These are phyloP conservation scores for Xerocomellus chrysenteron DNA, from an alignment of 768 basidiomycete species.

Conservation along the genomic window DNA sequence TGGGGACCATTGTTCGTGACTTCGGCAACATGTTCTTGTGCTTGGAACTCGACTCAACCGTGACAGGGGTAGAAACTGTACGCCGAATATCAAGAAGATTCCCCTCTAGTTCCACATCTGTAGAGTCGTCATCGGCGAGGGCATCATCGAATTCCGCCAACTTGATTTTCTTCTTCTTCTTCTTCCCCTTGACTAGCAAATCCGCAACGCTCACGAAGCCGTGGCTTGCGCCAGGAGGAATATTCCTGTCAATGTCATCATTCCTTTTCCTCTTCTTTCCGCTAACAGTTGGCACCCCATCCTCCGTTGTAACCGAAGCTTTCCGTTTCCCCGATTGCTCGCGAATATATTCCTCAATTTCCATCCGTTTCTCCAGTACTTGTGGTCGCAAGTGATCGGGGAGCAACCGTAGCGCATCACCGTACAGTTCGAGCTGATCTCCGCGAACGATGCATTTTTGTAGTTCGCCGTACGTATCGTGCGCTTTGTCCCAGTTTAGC, in stretches of 20 bases:
- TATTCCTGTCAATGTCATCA: slow-evolving; percentile 64
- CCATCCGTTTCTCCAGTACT: slow-evolving; percentile 79
- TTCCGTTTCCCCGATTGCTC: slow-evolving; percentile 42
- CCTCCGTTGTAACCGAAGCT: slow-evolving; percentile 18
- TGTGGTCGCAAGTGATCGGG: slow-evolving; percentile 76
- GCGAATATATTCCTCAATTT: slow-evolving; percentile 71
- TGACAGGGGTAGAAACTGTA: slow-evolving; percentile 47
- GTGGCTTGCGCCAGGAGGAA: slow-evolving; percentile 67
- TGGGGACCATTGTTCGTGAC: slow-evolving; percentile 42
- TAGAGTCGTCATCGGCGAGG: slow-evolving; percentile 63
- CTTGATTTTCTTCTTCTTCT: slow-evolving; percentile 43
- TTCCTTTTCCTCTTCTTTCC: slow-evolving; percentile 69
- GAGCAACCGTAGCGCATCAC: slow-evolving; percentile 85
- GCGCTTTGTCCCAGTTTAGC: slow-evolving; percentile 83
- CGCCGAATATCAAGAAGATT: slow-evolving; percentile 51
- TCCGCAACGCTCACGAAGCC: slow-evolving; percentile 73
- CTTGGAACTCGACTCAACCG: slow-evolving; percentile 33
- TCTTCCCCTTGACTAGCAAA: slow-evolving; percentile 55
- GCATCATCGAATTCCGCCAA: slow-evolving; percentile 46
- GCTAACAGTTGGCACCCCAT: slow-evolving; percentile 30
- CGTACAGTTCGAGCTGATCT: slow-evolving; percentile 85
- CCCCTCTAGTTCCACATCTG: slow-evolving; percentile 64
- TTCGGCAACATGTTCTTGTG: slow-evolving; percentile 43
- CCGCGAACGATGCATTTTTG: slow-evolving; percentile 86
- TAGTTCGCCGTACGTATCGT: slow-evolving; percentile 81